Conservation (phyloP, 352 stramenopile species). For the Globisporangium barbulae region DNA sequence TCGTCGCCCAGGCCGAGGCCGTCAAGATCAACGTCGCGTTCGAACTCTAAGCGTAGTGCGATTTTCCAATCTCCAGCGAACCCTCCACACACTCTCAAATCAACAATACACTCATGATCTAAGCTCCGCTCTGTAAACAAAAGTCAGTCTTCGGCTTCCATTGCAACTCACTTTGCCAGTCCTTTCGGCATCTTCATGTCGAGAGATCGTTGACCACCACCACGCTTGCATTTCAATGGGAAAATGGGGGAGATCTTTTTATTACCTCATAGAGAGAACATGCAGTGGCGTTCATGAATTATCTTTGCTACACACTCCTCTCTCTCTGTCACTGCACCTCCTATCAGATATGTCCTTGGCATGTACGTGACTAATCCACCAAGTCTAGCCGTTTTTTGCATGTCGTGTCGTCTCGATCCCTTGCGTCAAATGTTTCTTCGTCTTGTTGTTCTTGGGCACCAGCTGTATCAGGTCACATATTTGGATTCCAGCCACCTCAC, state of each 20-base stretch:
- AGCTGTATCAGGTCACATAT: background rate
- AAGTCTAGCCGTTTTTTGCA: background rate
- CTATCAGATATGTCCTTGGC: background rate
- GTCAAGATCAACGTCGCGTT: slow-evolving; percentile 75
- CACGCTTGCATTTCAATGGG: too few relatives aligned
- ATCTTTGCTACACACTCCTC: background rate
- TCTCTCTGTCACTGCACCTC: background rate
- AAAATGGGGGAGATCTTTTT: background rate
- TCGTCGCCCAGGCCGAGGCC: slow-evolving; percentile 69
- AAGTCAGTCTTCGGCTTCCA: too few relatives aligned
- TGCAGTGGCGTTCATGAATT: too few relatives aligned
- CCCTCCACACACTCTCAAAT: slow-evolving; percentile 1
- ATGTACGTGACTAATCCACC: too few relatives aligned
- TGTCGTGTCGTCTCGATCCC: background rate
- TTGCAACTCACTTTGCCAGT: too few relatives aligned
- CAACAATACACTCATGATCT: slow-evolving; percentile 17
- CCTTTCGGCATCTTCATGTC: too few relatives aligned
- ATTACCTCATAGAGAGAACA: background rate
- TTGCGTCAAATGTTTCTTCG: background rate
- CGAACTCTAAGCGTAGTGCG: slow-evolving; percentile 41
- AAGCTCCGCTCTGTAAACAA: slow-evolving; percentile 4
- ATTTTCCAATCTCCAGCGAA: slow-evolving; percentile 15
- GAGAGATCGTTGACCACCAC: too few relatives aligned
- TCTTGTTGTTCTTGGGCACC: background rate
- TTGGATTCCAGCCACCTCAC: background rate